Evolutionary conservation across 768 basidiomycete genomes (phyloP).

Genomic region (Daedalea quercina): DNA sequence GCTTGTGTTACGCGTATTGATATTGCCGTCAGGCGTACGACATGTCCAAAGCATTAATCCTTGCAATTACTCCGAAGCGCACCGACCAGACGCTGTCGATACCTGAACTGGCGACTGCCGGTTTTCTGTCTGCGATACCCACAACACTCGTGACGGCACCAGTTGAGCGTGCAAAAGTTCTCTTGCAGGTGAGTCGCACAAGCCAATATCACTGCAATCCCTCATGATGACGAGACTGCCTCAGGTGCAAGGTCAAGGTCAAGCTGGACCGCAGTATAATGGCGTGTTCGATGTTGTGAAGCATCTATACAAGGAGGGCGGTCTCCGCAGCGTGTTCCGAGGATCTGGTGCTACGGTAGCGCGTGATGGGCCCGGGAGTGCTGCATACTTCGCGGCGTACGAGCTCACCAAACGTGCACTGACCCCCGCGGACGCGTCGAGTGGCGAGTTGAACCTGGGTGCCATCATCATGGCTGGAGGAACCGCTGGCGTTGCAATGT

Average conservation of each 20-base stretch:
- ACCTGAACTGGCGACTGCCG: constrained; percentile 82
- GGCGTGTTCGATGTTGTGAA: constrained; percentile 89
- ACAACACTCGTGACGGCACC: constrained; percentile 91
- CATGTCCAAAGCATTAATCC: constrained; percentile 82
- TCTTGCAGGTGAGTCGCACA: constrained; percentile 63
- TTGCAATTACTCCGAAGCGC: constrained; percentile 72
- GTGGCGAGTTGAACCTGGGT: constrained; percentile 75
- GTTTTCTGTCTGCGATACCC: constrained; percentile 91
- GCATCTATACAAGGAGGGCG: constrained; percentile 91
- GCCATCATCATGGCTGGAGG: constrained; percentile 91
- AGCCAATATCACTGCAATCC: background rate
- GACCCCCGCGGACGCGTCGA: constrained; percentile 74
- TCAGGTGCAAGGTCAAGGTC: constrained; percentile 90
- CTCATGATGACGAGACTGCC: background rate
- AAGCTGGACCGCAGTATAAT: constrained; percentile 73
- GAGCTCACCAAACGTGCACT: constrained; percentile 87
- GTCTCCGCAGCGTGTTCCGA: constrained; percentile 84
- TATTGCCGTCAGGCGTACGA: constrained; percentile 72
- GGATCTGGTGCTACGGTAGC: constrained; percentile 92
- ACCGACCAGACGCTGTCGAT: constrained; percentile 55
- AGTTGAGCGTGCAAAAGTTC: constrained; percentile 93
- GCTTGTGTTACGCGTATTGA: background rate
- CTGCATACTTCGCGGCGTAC: constrained; percentile 98
- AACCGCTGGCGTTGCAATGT: constrained; percentile 95
- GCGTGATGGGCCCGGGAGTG: constrained; percentile 93